These are phyloP conservation scores for Paraleonurus japonicus DNA, from an alignment of 257 asterid genomes.

Conservation along the genomic window DNA sequence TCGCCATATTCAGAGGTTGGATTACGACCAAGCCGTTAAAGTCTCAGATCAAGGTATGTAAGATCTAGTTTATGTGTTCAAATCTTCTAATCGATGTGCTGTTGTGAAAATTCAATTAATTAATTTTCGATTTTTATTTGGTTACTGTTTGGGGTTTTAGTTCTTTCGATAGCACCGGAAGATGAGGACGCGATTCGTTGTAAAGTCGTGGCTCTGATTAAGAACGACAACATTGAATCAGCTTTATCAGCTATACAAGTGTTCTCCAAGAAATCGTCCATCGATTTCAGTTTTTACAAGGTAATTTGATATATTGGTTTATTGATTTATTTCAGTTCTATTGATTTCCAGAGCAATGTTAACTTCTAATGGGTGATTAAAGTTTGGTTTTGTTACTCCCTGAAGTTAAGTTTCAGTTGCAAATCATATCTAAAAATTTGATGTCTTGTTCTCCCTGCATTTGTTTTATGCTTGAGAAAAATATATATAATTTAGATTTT, in stretches of 20 bases:
- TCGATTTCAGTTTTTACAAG: constrained; percentile 42
- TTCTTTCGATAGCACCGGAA: constrained; percentile 65
- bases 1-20: constrained; percentile 72
- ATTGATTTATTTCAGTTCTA: not conserved
- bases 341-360: not conserved
- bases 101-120: not conserved
- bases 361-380: not conserved
- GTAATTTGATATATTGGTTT: constrained; percentile 18
- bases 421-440: not conserved
- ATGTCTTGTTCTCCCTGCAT: not conserved
- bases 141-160: constrained; percentile 52
- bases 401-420: not conserved
- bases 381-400: not conserved
- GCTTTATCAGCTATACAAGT: constrained; percentile 60
- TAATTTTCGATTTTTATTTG: not conserved
- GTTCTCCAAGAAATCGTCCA: constrained; percentile 42
- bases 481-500: not conserved
- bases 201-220: constrained; percentile 79
- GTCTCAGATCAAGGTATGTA: constrained; percentile 76
- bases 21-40: constrained; percentile 63
- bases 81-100: constrained; percentile 16
- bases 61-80: constrained; percentile 7
- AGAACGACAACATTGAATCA: constrained; percentile 53
- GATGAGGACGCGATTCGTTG: constrained; percentile 89
- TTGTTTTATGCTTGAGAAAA: not conserved